A percentile compares a stretch with the other conserved stretches of the same genome.
phyloP scores from a whole-genome alignment of 139 green algal genomes.

The Closterium sp. region DNA sequence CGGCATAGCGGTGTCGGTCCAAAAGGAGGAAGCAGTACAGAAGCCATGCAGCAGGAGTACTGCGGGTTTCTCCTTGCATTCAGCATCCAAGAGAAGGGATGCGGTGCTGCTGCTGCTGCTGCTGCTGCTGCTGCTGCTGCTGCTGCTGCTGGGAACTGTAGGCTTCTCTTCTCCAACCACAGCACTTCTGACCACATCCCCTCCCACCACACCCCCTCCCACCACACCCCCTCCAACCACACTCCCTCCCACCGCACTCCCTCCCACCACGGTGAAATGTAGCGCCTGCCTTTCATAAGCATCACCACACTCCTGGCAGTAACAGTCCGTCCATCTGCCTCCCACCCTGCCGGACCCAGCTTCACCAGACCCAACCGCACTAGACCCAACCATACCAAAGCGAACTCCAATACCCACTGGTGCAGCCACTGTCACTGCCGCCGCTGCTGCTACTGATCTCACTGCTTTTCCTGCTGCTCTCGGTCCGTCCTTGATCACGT shows the following conservation, averaged over 20 bases:
- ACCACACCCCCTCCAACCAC: too few relatives aligned
- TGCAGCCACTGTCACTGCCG: neutral
- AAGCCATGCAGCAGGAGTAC: neutral
- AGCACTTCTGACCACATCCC: too few relatives aligned
- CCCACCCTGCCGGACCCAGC: neutral
- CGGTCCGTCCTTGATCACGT: too few relatives aligned
- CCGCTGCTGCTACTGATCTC: neutral
- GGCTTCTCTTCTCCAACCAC: neutral
- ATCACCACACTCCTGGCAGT: neutral
- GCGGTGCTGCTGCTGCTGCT: too few relatives aligned
- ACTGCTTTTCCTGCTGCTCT: neutral
- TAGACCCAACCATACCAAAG: neutral
- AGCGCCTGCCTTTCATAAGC: neutral
- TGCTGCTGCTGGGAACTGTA: neutral
- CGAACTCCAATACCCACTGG: neutral
- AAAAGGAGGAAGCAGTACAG: neutral
- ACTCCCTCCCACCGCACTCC: too few relatives aligned
- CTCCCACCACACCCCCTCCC: too few relatives aligned
- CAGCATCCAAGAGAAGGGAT: too few relatives aligned
- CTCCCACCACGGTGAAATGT: neutral
- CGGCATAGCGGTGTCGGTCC: neutral
- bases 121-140: too few relatives aligned
- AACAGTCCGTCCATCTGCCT: neutral
- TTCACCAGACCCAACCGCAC: neutral
- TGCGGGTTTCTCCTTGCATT: neutral